Evolutionary conservation across 2,329 filamentous ascomycete species (phyloP), one percentile per base, ranked within the genome.

Genomic region (Fusarium sp.): DNA sequence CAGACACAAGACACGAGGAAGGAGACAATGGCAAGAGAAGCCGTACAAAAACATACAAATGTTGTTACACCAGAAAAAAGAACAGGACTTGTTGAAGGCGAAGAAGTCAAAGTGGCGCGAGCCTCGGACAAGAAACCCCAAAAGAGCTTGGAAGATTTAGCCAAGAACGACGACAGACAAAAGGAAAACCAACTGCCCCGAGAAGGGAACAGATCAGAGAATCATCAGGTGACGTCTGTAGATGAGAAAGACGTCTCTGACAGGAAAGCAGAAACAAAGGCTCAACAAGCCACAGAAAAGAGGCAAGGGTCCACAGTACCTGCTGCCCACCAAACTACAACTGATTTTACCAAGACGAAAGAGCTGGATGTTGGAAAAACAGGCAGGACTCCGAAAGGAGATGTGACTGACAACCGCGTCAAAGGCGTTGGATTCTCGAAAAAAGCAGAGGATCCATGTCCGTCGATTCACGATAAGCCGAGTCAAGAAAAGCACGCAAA

Each of bases 261-360:
- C 55, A 44, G 32, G 45, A 64, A 62, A 51, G 44, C 61, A 61
- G 62, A 66, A 59, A 49, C 40, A 63, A 60, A 53, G 38, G 46
- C 54, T 29, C 49, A 55, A 60, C 62, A 51, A 47, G 62, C 61
- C 44, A 51, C 58, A 58, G 52, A 61, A 61, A 58, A 74, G 60
- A 59, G 58, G 62, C 65, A 64, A 66, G 73, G 73, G 65, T 72
- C 40, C 45, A 75, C 73, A 74, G 73, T 43, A 75, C 73, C 73
- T 68, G 65, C 67, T 44, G 58, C 68, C 65, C 57, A 66, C 38
- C 58, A 69, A 71, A 65, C 58, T 15, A 70, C 55, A 53, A 56
- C 63, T 53, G 15, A 61, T 27, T 55, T 53, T 46, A 43, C 32
- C 43, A 64, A 43, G 49, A 55, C 60, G 51, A 29, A 53, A 58